Percentiles rank a stretch among this genome's conserved stretches.
phyloP scores from a whole-genome alignment of 2,329 filamentous ascomycete genomes.

The Sclerotinia borealis region DNA sequence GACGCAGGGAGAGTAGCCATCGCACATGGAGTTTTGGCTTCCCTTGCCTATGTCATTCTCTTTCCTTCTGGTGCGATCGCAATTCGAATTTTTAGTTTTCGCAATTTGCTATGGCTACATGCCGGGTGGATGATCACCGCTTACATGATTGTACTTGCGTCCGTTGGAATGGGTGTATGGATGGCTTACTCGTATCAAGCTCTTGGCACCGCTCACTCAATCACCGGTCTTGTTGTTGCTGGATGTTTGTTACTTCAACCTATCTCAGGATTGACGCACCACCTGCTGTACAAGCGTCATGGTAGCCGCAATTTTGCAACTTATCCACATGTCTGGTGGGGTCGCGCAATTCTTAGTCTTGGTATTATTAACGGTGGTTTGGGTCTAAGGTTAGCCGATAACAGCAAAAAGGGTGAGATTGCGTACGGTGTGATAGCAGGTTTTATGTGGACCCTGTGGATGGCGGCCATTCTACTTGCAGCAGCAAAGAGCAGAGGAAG shows the following conservation, averaged over 20 bases:
- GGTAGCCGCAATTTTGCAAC: slow-evolving; percentile 45
- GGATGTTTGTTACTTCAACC: slow-evolving; percentile 51
- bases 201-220: slow-evolving; percentile 39
- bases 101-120: slow-evolving; percentile 40
- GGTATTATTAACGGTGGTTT: slow-evolving; percentile 60
- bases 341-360: slow-evolving; percentile 49
- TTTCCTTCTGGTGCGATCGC: slow-evolving; percentile 56
- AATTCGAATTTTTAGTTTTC: slow-evolving; percentile 53
- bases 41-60: slow-evolving; percentile 49
- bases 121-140: slow-evolving; percentile 49
- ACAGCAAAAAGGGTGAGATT: slow-evolving; percentile 38
- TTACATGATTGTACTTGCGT: slow-evolving; percentile 52
- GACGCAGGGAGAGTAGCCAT: slow-evolving; percentile 13
- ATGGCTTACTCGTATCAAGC: slow-evolving; percentile 25
- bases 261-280: slow-evolving; percentile 51
- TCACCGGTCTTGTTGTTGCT: slow-evolving; percentile 50
- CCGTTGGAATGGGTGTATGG: slow-evolving; percentile 52
- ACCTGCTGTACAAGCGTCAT: slow-evolving; percentile 41
- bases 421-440: slow-evolving; percentile 52
- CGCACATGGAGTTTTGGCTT: slow-evolving; percentile 53
- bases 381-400: slow-evolving; percentile 46
- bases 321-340: slow-evolving; percentile 53
- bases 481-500: neutral
- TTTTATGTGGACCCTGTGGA: slow-evolving; percentile 44
- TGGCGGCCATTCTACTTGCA: slow-evolving; percentile 29